Evolutionary conservation across 495 filamentous ascomycete genomes (phyloP).

Genomic region (Cladorrhinum samala): DNA sequence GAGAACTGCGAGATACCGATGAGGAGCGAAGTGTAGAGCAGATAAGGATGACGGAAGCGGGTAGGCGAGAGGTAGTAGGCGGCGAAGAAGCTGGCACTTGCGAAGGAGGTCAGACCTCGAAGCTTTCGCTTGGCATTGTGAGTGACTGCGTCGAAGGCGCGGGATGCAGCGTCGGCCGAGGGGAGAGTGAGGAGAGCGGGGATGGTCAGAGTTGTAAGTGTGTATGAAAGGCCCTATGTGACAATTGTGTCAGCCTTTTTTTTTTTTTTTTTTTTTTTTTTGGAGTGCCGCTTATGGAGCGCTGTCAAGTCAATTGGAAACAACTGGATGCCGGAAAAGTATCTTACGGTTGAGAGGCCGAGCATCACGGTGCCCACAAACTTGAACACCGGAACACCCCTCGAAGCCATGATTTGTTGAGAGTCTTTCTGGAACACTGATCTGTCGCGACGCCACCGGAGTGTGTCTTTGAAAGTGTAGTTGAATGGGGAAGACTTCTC

Average conservation of each 20-base stretch:
- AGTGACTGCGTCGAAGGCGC: conserved; percentile 58
- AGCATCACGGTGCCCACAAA: conserved; percentile 86
- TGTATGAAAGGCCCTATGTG: conserved; percentile 73
- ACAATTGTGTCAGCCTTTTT: conserved; percentile 1
- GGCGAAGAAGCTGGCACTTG: conserved; percentile 58
- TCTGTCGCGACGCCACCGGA: neutral
- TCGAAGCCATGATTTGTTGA: conserved; percentile 54
- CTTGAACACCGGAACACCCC: conserved; percentile 67
- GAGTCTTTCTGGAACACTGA: conserved; percentile 7
- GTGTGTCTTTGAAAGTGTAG: neutral
- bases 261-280: no score
- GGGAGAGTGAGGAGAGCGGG: conserved; percentile 73
- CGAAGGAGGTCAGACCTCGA: conserved; percentile 54
- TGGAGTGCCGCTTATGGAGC: neutral
- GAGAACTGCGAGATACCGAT: conserved; percentile 50
- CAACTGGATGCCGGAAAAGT: no score
- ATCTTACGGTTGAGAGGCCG: conserved; percentile 75
- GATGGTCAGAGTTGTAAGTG: conserved; percentile 63
- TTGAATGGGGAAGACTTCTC: neutral
- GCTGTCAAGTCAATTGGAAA: no score
- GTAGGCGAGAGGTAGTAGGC: conserved; percentile 68
- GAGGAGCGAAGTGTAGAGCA: conserved; percentile 69
- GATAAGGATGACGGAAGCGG: conserved; percentile 71
- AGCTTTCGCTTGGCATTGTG: conserved; percentile 52
- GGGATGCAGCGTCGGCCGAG: conserved; percentile 58